Evolutionary conservation across 805 yeast species (phyloP), one percentile per base, ranked within the genome.

Genomic region (Jamesozyma lodderae): DNA sequence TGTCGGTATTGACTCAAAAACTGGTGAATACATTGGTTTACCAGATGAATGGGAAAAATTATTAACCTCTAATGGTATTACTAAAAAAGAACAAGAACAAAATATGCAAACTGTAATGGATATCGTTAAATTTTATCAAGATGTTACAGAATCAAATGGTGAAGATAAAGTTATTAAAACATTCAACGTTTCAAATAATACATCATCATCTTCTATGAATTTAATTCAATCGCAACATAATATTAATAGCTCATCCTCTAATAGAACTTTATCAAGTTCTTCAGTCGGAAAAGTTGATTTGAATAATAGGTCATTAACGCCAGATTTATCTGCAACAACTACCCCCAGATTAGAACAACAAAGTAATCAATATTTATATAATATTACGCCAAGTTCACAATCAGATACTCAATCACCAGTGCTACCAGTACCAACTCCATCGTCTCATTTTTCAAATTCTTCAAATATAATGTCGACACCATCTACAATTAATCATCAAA

Each of bases 71-170:
- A 81, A 87, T 51, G 96, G 96, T 37, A 87, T 92, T 42, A 77
- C 95, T 5, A 77, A 74, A 45, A 81, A 75, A 45, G 98, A 92
- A 52, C 95, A 86, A 63, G 79, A 80, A 55, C 83, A 81, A 44
- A 85, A 92, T 60, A 96, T 96, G 2, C 88, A 85, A 59, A 96
- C 95, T 1, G 95, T 92, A 4, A 81, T 81, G 70, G 94, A 86
- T 52, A 87, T 84, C 42, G 86, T 86, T 20, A 86, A 84, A 31
- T 86, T 86, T 55, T 86, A 86, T 59, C 84, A 79, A 52, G 81
- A 78, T 47, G 69, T 64, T 20, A 63, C 71, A 0, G 68, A 66
- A 31, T 42, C 57, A 2, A 64, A 59, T 34, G 65, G 66, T 4
- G 67, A 66, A 28, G 68, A 64, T 22, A 64, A 63, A 40, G 62